These are phyloP conservation scores for Grosmannia huntii DNA, from an alignment of 2,329 filamentous ascomycete species.

Conservation along the genomic window DNA sequence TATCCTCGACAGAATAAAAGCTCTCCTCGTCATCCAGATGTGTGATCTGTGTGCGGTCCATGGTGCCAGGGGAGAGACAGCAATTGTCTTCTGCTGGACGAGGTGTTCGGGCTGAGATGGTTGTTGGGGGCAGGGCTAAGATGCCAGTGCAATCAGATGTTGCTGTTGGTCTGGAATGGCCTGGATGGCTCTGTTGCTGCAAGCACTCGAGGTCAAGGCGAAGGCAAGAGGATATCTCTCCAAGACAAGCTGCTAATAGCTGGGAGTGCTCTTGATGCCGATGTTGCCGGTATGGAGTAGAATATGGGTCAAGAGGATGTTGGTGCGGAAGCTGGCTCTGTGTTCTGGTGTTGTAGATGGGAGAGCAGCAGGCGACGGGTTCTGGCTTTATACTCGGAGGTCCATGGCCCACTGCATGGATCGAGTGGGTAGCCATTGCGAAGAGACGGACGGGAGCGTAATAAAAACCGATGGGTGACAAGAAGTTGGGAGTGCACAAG, in stretches of 20 bases:
- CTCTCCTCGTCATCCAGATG: background rate
- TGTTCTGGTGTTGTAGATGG: background rate
- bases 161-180: background rate
- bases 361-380: slow-evolving; percentile 3
- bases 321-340: background rate
- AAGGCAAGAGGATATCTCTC: background rate
- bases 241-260: background rate
- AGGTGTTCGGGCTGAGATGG: background rate
- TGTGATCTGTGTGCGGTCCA: background rate
- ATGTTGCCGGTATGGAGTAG: background rate
- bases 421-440: background rate
- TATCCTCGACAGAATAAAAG: background rate
- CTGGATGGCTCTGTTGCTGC: background rate
- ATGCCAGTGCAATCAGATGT: background rate
- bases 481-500: background rate
- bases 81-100: background rate
- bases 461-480: background rate
- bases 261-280: background rate
- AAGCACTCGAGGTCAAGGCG: background rate
- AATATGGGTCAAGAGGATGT: background rate
- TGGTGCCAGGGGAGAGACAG: background rate
- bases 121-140: background rate
- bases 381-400: slow-evolving; percentile 10
- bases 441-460: background rate
- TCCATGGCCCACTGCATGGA: background rate